Conservation (phyloP, 495 filamentous ascomycete genomes). For the Aspergillus ellipticus region DNA sequence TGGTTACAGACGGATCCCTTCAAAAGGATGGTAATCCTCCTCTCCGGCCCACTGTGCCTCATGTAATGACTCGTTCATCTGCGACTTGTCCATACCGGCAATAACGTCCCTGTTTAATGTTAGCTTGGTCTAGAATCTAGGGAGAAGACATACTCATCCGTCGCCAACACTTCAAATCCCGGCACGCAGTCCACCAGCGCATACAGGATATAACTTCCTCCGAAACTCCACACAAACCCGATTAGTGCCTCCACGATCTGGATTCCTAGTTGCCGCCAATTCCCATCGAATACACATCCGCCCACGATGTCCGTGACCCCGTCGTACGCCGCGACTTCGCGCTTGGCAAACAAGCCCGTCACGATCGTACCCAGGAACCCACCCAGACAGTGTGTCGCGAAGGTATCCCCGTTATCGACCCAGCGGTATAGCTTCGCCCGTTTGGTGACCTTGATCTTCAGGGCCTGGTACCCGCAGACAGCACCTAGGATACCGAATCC, state of each 20-base stretch:
- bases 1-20: conserved; percentile 2
- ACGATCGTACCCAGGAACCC: conserved; percentile 37
- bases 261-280: conserved; percentile 50
- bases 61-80: conserved; percentile 46
- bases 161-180: conserved; percentile 30
- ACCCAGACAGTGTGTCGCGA: conserved; percentile 45
- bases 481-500: conserved; percentile 44
- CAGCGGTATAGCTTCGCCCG: conserved; percentile 28
- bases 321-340: conserved; percentile 41
- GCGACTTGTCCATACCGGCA: conserved; percentile 42
- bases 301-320: conserved; percentile 34
- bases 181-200: conserved; percentile 30
- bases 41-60: conserved; percentile 35
- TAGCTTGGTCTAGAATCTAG: neutral
- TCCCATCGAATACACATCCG: conserved; percentile 45
- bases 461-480: conserved; percentile 41
- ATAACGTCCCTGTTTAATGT: conserved; percentile 35
- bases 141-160: conserved; percentile 23
- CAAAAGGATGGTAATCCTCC: conserved; percentile 45
- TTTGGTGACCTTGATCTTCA: conserved; percentile 47
- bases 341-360: conserved; percentile 35
- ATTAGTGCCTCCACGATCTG: conserved; percentile 45
- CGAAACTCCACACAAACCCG: conserved; percentile 38
- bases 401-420: conserved; percentile 46
- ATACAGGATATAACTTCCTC: conserved; percentile 26